Percentiles rank a stretch among this genome's conserved stretches.
Evolutionary conservation across 345 rosid species (phyloP).

Genomic region (Acer campestre): DNA sequence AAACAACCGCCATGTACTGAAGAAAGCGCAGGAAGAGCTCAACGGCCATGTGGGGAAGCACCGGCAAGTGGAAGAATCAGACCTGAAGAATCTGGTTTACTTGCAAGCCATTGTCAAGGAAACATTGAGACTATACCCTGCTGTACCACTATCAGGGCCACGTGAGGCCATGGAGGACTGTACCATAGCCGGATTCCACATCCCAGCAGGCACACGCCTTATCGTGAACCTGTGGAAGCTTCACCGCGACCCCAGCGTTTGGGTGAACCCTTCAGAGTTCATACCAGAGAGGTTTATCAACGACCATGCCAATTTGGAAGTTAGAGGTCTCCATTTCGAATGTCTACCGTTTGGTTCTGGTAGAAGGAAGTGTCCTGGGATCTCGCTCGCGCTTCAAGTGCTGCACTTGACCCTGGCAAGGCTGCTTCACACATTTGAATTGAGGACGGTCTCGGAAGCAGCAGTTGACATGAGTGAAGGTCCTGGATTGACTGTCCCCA

Average conservation of each 20-base stretch:
- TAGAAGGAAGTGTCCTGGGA: constrained; percentile 38
- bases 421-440: constrained; percentile 30
- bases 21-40: constrained; percentile 44
- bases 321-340: constrained; percentile 30
- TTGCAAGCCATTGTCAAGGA: constrained; percentile 50
- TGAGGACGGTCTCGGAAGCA: not conserved
- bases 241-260: constrained; percentile 22
- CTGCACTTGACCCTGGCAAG: constrained; percentile 28
- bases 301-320: constrained; percentile 18
- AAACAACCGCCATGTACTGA: constrained; percentile 34
- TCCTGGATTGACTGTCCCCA: constrained; percentile 26
- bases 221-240: constrained; percentile 32
- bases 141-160: constrained; percentile 31
- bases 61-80: constrained; percentile 39
- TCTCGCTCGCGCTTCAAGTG: constrained; percentile 26
- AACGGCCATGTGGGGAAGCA: constrained; percentile 33
- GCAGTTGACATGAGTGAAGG: constrained; percentile 31
- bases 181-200: constrained; percentile 25
- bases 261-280: constrained; percentile 26
- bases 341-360: constrained; percentile 34
- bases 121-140: constrained; percentile 40
- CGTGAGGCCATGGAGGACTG: constrained; percentile 38
- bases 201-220: constrained; percentile 39
- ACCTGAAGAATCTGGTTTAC: constrained; percentile 37
- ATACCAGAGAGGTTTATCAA: constrained; percentile 34